Evolutionary conservation across 345 rosid genomes (phyloP), one percentile per base, ranked within the genome.

Genomic region (Populus deltoides): DNA sequence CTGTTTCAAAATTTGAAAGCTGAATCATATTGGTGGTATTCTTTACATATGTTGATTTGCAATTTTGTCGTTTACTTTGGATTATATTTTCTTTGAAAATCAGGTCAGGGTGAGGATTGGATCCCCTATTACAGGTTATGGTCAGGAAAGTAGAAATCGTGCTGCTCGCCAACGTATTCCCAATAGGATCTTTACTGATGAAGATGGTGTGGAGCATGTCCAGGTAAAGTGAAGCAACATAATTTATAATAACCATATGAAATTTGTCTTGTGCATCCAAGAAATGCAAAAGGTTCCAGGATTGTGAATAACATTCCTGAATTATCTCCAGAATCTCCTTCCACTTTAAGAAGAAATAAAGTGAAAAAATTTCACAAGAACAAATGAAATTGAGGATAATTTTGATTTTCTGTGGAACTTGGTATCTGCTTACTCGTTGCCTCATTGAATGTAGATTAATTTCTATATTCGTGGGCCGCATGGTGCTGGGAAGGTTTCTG

Each of bases 41-140:
- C 71, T 11, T 22, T 24, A 33, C 57, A 72, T 31, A 3, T 24
- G 17, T 41, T 20, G 27, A 74, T 39, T 25, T 74, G 70, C 61
- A 72, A 53, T 73, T 70, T 9, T 71, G 15, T 25, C 12, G 2
- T 80, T 68, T 38, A 72, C 61, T 33, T 33, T 59, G 62, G 78
- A 74, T 77, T 47, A 22, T 71, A 67, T 70, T 65, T 84, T 67
- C 70, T 75, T 69, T 70, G 10, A 72, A 45, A 45, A 77, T 76
- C 87, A 95, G 99, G 97, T 96, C 33, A 87, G 94, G 83, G 91
- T 92, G 78, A 89, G 99, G 88, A 93, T 96, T 83, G 99, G 99
- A 84, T 88, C 95, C 22, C 99, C 99, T 20, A 91, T 96, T 79
- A 96, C 91, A 24, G 99, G 99, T 49, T 96, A 92, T 81, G 99